phyloP scores from a whole-genome alignment of 192 early-diverging fungal genomes.

The Umbelopsis sp. region DNA sequence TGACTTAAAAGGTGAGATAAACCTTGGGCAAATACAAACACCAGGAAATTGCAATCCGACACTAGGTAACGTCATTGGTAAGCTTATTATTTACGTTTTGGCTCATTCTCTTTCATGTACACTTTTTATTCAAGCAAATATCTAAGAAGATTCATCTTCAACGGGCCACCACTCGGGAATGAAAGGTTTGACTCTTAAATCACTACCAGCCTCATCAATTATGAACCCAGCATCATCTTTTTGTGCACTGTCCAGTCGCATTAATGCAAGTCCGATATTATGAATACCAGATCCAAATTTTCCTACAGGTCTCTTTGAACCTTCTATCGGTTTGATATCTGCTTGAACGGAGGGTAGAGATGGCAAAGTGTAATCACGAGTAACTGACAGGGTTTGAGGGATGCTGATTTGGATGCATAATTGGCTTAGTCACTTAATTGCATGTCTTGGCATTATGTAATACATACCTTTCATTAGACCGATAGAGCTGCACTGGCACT shows the following conservation, averaged over 20 bases:
- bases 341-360: constrained; percentile 31
- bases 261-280: constrained; percentile 87
- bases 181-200: constrained; percentile 1
- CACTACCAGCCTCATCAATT: constrained; percentile 19
- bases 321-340: constrained; percentile 37
- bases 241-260: constrained; percentile 77
- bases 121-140: too few relatives aligned
- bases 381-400: constrained; percentile 33
- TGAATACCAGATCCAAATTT: constrained; percentile 63
- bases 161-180: constrained; percentile 12
- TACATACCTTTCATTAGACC: constrained; percentile 46
- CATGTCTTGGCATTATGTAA: background rate
- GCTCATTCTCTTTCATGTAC: too few relatives aligned
- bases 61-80: too few relatives aligned
- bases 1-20: too few relatives aligned
- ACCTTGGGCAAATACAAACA: too few relatives aligned
- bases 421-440: too few relatives aligned
- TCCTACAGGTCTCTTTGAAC: constrained; percentile 58
- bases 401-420: constrained; percentile 31
- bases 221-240: constrained; percentile 3
- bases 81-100: too few relatives aligned
- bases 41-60: too few relatives aligned
- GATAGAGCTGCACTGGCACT: constrained; percentile 75
- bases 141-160: constrained; percentile 11
- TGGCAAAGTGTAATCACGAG: constrained; percentile 4